phyloP scores from a whole-genome alignment of 805 yeast genomes.

The Candida cerambycidarum region DNA sequence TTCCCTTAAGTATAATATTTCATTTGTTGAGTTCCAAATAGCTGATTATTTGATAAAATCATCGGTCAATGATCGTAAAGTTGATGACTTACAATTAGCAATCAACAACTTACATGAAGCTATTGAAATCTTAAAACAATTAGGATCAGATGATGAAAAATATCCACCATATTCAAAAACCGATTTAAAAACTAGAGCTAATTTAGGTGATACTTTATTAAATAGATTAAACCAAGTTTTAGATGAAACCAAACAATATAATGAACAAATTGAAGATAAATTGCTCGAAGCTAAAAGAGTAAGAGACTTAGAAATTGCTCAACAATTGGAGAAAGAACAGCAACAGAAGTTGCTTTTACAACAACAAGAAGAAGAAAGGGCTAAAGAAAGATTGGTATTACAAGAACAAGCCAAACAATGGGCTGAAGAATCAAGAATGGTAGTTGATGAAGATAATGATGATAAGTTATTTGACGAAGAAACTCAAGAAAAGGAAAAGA shows the following conservation, averaged over 20 bases:
- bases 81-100: constrained; percentile 60
- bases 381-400: constrained; percentile 46
- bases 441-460: constrained; percentile 37
- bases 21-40: constrained; percentile 79
- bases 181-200: constrained; percentile 84
- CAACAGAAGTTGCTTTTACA: constrained; percentile 43
- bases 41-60: constrained; percentile 78
- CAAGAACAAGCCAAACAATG: constrained; percentile 54
- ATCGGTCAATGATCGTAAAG: constrained; percentile 54
- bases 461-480: constrained; percentile 35
- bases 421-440: constrained; percentile 43
- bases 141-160: constrained; percentile 51
- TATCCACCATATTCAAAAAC: constrained; percentile 76
- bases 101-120: constrained; percentile 61
- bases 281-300: constrained; percentile 71
- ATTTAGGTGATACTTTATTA: constrained; percentile 75
- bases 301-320: constrained; percentile 56
- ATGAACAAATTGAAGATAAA: constrained; percentile 54
- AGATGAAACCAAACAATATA: constrained; percentile 71
- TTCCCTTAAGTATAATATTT: constrained; percentile 70
- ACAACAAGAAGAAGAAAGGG: constrained; percentile 45
- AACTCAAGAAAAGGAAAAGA: constrained; percentile 27
- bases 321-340: constrained; percentile 36
- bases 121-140: constrained; percentile 53
- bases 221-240: constrained; percentile 69